Percentiles rank a stretch among this genome's conserved stretches.
Evolutionary conservation across 208 protist species (phyloP).

Genomic region (Crithidia acanthocephali): DNA sequence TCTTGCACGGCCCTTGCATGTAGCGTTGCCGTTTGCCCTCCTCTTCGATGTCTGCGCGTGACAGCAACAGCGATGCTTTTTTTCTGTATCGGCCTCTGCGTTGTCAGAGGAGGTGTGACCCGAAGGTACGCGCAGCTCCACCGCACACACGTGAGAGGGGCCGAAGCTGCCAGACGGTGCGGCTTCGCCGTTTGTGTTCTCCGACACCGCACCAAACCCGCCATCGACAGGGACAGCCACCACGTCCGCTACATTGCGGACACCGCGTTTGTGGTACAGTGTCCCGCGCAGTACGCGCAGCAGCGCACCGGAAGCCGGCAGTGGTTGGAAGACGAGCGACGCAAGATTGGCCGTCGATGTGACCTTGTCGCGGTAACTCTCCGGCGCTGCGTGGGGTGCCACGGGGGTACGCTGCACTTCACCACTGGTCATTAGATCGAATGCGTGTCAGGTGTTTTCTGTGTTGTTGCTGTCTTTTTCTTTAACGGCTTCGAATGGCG

Average conservation of each 20-base stretch:
- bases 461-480: no score
- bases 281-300: constrained; percentile 55
- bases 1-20: constrained; percentile 25
- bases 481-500: no score
- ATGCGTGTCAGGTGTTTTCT: not conserved
- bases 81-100: not conserved
- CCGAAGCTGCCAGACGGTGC: not conserved
- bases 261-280: constrained; percentile 59
- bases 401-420: not conserved
- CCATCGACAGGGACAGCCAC: not conserved
- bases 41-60: no score
- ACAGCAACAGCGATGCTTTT: not conserved
- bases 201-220: not conserved
- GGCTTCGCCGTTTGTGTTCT: not conserved
- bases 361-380: constrained; percentile 23
- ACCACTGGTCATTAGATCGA: not conserved
- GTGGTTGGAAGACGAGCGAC: constrained; percentile 51
- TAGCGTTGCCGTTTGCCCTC: not conserved
- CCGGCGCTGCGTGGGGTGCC: constrained; percentile 3
- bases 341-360: constrained; percentile 37
- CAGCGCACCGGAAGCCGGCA: constrained; percentile 39
- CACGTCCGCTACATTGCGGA: constrained; percentile 65
- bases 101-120: not conserved
- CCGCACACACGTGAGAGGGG: not conserved
- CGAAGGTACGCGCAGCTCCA: constrained; percentile 2